These are phyloP conservation scores for Chrysopogon serrulatus DNA, from an alignment of 176 grass and related monocot species.

Conservation along the genomic window DNA sequence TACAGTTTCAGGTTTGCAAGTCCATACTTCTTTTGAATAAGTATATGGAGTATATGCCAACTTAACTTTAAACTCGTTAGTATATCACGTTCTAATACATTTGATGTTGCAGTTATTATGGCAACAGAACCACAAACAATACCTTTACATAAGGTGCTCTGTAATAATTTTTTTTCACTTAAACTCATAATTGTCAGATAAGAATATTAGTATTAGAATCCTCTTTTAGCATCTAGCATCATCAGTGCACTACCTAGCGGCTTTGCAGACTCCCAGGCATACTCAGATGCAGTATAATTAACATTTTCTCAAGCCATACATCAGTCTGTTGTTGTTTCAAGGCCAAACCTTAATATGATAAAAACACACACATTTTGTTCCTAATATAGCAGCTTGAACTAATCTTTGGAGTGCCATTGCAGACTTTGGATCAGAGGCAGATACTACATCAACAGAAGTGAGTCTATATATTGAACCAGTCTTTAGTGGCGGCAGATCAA, in stretches of 20 bases:
- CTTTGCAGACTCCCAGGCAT: slow-evolving; percentile 93
- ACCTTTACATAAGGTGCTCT: too few species aligned
- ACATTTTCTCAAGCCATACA: slow-evolving; percentile 90
- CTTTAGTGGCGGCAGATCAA: slow-evolving; percentile 89
- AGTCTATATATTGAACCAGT: slow-evolving; percentile 71
- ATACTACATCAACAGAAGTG: slow-evolving; percentile 87
- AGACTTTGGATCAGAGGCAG: slow-evolving; percentile 89
- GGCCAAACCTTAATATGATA: slow-evolving; percentile 9
- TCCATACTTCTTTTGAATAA: too few species aligned
- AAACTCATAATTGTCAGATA: too few species aligned
- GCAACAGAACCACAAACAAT: too few species aligned
- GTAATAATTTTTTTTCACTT: too few species aligned
- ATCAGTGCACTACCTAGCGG: slow-evolving; percentile 94
- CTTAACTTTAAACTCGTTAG: too few species aligned
- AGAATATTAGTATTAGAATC: too few species aligned
- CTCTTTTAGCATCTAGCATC: slow-evolving; percentile 98
- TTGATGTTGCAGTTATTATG: too few species aligned
- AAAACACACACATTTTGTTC: slow-evolving; percentile 26
- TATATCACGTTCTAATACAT: too few species aligned
- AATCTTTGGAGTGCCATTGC: slow-evolving; percentile 96
- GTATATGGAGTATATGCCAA: too few species aligned
- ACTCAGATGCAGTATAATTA: slow-evolving; percentile 98
- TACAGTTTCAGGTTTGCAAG: too few species aligned
- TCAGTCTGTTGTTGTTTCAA: slow-evolving; percentile 19
- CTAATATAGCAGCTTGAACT: slow-evolving; percentile 83